A percentile compares a stretch with the other conserved stretches of the same genome.
phyloP scores from a whole-genome alignment of 768 basidiomycete species.

The Pulveroboletus sp. region DNA sequence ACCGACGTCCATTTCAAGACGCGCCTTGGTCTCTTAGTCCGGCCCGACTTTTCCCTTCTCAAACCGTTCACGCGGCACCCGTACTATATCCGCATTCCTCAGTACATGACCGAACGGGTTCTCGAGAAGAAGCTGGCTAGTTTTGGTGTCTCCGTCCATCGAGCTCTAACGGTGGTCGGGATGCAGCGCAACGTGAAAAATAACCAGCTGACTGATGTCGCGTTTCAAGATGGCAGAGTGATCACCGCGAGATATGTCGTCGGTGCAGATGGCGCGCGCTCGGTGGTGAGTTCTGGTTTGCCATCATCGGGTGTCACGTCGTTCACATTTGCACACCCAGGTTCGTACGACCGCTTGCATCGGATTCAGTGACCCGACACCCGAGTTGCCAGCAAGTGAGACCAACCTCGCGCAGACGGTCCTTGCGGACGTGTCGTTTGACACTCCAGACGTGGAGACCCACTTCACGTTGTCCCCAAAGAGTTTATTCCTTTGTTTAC shows the following conservation, averaged over 20 bases:
- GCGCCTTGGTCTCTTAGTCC: constrained; percentile 25
- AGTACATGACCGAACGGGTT: constrained; percentile 18
- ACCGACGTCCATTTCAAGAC: constrained; percentile 26
- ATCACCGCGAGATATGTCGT: too few relatives aligned
- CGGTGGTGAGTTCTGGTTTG: constrained; percentile 26
- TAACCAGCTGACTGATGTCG: too few relatives aligned
- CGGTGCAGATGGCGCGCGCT: too few relatives aligned
- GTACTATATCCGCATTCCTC: constrained; percentile 40
- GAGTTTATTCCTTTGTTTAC: constrained; percentile 13
- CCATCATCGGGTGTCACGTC: background rate
- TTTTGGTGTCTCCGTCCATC: too few relatives aligned
- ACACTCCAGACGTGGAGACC: too few relatives aligned
- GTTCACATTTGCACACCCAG: constrained; percentile 22
- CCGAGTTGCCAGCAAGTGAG: too few relatives aligned
- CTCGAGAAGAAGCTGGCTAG: constrained; percentile 32
- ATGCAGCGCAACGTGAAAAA: too few relatives aligned
- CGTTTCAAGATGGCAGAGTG: too few relatives aligned
- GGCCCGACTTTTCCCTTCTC: constrained; percentile 33
- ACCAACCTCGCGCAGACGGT: too few relatives aligned
- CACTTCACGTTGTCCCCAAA: constrained; percentile 1
- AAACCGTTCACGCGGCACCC: constrained; percentile 41
- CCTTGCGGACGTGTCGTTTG: too few relatives aligned
- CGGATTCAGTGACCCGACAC: constrained; percentile 40
- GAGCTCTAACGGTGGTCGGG: too few relatives aligned
- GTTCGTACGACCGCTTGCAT: constrained; percentile 41